Conservation (phyloP, 257 asterid species). For the Oldenlandia corymbosa region DNA sequence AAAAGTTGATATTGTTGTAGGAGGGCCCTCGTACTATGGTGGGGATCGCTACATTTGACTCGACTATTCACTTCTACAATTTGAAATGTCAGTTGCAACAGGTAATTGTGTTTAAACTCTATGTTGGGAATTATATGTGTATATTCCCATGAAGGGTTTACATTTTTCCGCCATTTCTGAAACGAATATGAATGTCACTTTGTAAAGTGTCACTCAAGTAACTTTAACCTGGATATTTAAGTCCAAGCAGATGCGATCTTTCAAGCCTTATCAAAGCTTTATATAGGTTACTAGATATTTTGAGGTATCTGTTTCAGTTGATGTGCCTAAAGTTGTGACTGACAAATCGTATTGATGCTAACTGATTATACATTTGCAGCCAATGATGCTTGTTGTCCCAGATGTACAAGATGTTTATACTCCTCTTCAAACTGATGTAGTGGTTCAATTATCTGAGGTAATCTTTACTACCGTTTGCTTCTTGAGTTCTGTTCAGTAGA, state of each 20-base stretch:
- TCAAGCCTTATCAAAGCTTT: background rate
- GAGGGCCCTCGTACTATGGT: slow-evolving; percentile 91
- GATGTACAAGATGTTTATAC: slow-evolving; percentile 97
- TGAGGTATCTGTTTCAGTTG: background rate
- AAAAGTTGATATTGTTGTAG: slow-evolving; percentile 39
- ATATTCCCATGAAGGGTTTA: background rate
- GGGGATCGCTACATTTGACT: slow-evolving; percentile 95
- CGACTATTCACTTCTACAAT: slow-evolving; percentile 94
- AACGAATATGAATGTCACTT: too few species aligned
- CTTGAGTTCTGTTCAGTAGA: slow-evolving; percentile 9
- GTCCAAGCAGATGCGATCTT: background rate
- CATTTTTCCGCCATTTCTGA: background rate
- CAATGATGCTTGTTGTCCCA: slow-evolving; percentile 95
- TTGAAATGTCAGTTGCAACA: slow-evolving; percentile 77
- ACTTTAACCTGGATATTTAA: background rate
- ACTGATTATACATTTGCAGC: slow-evolving; percentile 48
- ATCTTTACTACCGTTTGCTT: slow-evolving; percentile 14
- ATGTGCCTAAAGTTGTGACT: background rate
- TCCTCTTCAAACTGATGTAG: slow-evolving; percentile 85
- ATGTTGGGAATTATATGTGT: too few species aligned
- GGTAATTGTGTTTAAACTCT: slow-evolving; percentile 44
- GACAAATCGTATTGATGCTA: slow-evolving; percentile 15
- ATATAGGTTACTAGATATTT: background rate
- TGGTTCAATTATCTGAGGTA: slow-evolving; percentile 94
- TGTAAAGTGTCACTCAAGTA: too few species aligned